Evolutionary conservation across 495 filamentous ascomycete species (phyloP), one percentile per base, ranked within the genome.

Genomic region (Penicillium angulare): DNA sequence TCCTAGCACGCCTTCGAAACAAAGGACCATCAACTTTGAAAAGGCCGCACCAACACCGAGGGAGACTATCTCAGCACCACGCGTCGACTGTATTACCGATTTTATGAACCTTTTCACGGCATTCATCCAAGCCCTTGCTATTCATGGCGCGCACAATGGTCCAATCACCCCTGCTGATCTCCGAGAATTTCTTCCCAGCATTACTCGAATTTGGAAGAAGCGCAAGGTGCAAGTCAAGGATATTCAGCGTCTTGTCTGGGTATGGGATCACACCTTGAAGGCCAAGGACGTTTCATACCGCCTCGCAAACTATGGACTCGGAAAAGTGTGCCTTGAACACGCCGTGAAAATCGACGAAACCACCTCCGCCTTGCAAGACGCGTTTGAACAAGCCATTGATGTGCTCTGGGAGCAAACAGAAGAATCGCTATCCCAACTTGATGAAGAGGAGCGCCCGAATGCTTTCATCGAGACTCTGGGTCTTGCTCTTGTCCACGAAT

Each of bases 161-260:
- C 40, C 58, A 3, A 48, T 49, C 12, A 50, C 66, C 8, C 67
- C 74, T 0, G 72, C 71, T 10, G 74, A 78, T 27, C 43, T 76
- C 31, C 52, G 64, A 44, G 69, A 75, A 36, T 67, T 78, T 23
- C 60, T 75, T 12, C 63, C 57, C 29, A 73, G 63, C 22, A 59
- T 75, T 6, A 65, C 66, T 31, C 63, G 71, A 16, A 60, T 78
- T 15, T 78, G 74, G 74, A 74, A 71, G 56, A 76, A 75, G 52
- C 65, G 74, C 42, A 76, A 76, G 56, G 74, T 78, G 22, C 59
- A 67, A 27, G 50, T 59, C 3, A 71, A 71, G 48, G 74, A 78
- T 50, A 12, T 78, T 44, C 74, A 76, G 47, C 67, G 71, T 26
- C 32, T 78, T 7, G 27, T 78, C 5, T 73, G 72, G 65, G 56